These are phyloP conservation scores for Neofusicoccum cordaticola DNA, from an alignment of 2,329 filamentous ascomycete genomes.

Conservation along the genomic window DNA sequence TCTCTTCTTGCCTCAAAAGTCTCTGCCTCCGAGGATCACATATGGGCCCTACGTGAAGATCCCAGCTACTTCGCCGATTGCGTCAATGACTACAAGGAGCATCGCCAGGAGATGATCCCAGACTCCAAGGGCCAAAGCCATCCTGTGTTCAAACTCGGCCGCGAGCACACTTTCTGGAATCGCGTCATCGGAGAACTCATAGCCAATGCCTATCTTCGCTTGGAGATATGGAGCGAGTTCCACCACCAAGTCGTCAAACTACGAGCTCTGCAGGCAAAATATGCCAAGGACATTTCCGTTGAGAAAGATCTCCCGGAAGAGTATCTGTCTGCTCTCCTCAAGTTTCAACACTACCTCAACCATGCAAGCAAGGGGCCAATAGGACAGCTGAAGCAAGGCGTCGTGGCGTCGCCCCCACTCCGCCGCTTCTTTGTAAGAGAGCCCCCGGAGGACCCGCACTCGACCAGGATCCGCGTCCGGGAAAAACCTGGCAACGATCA, in stretches of 20 bases:
- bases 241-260: conserved; percentile 27
- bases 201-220: conserved; percentile 30
- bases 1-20: conserved; percentile 44
- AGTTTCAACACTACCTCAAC: conserved; percentile 39
- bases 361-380: conserved; percentile 34
- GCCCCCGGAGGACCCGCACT: conserved; percentile 22
- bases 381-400: conserved; percentile 24
- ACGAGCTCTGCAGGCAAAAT: conserved; percentile 32
- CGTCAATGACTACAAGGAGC: conserved; percentile 46
- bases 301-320: conserved; percentile 37
- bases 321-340: conserved; percentile 40
- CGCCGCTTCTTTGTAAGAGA: conserved; percentile 35
- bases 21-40: conserved; percentile 50
- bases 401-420: conserved; percentile 43
- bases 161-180: conserved; percentile 38
- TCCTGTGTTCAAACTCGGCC: conserved; percentile 22
- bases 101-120: conserved; percentile 45
- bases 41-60: conserved; percentile 58
- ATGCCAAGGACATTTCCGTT: conserved; percentile 31
- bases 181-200: conserved; percentile 38
- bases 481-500: conserved; percentile 19
- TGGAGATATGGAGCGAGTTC: conserved; percentile 43
- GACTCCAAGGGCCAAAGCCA: conserved; percentile 37
- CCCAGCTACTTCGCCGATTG: conserved; percentile 54
- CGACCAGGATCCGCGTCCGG: conserved; percentile 24